Conservation (phyloP, 1,284 basidiomycete species). For the Cutaneotrichosporon cavernicola region DNA sequence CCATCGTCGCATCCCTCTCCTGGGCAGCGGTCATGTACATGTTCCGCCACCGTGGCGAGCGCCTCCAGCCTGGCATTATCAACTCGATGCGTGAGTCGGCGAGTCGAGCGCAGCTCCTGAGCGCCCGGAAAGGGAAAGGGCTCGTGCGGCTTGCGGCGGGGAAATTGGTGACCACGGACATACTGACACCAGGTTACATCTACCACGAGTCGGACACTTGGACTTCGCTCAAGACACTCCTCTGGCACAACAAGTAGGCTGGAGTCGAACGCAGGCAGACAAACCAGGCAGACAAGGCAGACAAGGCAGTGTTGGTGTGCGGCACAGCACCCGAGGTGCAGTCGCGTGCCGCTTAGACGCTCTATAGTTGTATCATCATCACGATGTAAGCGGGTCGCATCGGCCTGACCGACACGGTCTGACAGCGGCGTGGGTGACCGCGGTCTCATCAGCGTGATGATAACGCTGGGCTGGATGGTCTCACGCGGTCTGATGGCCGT, state of each 20-base stretch:
- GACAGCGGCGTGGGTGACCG: no score
- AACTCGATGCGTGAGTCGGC: conserved; percentile 55
- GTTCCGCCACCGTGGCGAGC: conserved; percentile 80
- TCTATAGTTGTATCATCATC: conserved; percentile 11
- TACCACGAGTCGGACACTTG: conserved; percentile 77
- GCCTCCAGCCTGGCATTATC: conserved; percentile 85
- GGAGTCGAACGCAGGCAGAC: neutral
- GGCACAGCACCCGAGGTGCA: no score
- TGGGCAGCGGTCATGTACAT: conserved; percentile 99
- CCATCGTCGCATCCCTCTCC: conserved; percentile 79
- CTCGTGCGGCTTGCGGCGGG: no score
- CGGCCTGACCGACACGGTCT: no score
- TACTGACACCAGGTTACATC: conserved; percentile 58
- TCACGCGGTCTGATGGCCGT: no score
- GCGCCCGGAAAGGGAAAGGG: no score
- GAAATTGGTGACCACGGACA: no score
- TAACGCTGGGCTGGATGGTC: no score
- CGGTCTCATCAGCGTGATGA: no score
- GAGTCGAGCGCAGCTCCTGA: no score
- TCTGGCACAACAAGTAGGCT: conserved; percentile 72
- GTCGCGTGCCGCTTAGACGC: neutral
- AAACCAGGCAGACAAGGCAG: neutral
- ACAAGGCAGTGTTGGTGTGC: neutral
- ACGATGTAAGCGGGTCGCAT: conserved; percentile 4
- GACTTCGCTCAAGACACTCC: conserved; percentile 66